Evolutionary conservation across 1,139 yeast species (phyloP), one percentile per base, ranked within the genome.

Genomic region (Blastobotrys proliferans): DNA sequence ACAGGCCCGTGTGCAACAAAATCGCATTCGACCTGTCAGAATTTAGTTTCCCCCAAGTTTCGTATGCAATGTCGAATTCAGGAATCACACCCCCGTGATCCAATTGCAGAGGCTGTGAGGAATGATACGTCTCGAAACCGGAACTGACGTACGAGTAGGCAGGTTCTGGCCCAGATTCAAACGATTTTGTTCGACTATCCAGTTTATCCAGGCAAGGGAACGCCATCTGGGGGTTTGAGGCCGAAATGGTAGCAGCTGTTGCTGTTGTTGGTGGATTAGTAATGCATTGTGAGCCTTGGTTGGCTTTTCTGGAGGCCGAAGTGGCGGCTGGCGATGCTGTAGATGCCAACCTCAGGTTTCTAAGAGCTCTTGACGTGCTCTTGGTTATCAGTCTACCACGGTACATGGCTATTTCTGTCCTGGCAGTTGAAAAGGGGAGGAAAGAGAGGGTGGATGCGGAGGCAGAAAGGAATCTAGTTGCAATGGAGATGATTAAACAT

Each of bases 171-270:
- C 94, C 90, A 33, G 78, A 73, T 46, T 81, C 82, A 36, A 78
- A 68, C 10, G 81, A 70, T 44, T 63, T 67, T 18, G 72, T 61
- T 13, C 67, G 65, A n/a, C 74, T 68, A 52, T 87, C 95, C 30
- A 83, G 67, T 53, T 74, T 78, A 62, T 90, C 97, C 34, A 88
- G 70, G 59, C 97, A 88, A 2, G 97, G 97, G 60, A 88, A 90
- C 1, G 81, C 65, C 73, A 86, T 69, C 48, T 73, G 86, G 1
- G 85, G 83, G 53, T 80, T 80, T 11, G 41, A 35, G 6, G 47
- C 24, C 20, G n/a, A 17, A 18, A 22, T 14, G 9, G 25, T 19
- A 21, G 19, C 22, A n/a, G 10, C n/a, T 26, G 29, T 6, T 26
- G 35, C 5, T 4, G 5, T 31, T 31, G 19, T 31, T 31, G 35